Conservation (phyloP, 306 rosid genomes). For the Crotalaria pallida region DNA sequence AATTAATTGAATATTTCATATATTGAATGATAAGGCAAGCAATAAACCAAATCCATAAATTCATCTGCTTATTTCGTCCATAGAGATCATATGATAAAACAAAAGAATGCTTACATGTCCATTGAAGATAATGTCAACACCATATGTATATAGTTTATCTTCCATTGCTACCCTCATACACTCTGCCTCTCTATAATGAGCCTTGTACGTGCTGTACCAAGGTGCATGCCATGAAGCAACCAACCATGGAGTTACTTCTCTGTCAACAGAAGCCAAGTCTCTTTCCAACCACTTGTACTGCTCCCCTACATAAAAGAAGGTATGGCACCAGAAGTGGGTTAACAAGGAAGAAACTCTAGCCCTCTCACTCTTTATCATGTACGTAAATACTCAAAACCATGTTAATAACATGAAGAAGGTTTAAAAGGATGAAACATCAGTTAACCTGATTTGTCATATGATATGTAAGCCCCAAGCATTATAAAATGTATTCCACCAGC, state of each 20-base stretch:
- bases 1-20: neutral
- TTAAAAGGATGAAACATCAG: neutral
- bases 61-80: neutral
- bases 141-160: constrained; percentile 57
- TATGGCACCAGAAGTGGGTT: neutral
- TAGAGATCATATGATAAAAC: neutral
- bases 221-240: constrained; percentile 89
- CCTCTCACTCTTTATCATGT: neutral
- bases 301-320: constrained; percentile 40
- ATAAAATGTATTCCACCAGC: constrained; percentile 89
- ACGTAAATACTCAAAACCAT: neutral
- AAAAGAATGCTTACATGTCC: constrained; percentile 65
- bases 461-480: constrained; percentile 73
- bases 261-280: constrained; percentile 67
- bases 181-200: constrained; percentile 91
- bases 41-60: neutral
- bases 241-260: constrained; percentile 89
- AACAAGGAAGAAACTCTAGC: neutral
- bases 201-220: constrained; percentile 82
- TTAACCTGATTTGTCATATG: constrained; percentile 58
- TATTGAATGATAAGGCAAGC: neutral
- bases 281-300: constrained; percentile 81
- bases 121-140: constrained; percentile 79
- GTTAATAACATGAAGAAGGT: no score
- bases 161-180: constrained; percentile 88